Percentiles rank a stretch among this genome's conserved stretches.
phyloP scores from a whole-genome alignment of 2,329 filamentous ascomycete species.

The Colletotrichum falcatum region DNA sequence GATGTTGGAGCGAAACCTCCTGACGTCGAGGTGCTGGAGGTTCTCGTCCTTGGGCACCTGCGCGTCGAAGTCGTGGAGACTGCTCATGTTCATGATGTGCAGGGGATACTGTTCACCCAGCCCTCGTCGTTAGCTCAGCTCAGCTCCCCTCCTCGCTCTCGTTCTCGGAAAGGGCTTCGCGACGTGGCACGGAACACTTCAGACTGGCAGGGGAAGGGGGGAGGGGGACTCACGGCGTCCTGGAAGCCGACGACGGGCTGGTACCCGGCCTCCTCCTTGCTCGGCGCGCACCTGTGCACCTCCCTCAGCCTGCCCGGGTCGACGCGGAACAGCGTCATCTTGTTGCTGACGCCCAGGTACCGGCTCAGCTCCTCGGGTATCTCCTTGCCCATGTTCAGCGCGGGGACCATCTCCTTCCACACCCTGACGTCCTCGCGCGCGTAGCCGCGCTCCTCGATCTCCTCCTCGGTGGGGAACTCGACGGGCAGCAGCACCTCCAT shows the following conservation, averaged over 20 bases:
- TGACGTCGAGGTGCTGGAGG: constrained; percentile 66
- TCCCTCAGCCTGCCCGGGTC: constrained; percentile 68
- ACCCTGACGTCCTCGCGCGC: constrained; percentile 70
- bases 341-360: constrained; percentile 75
- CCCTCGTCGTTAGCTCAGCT: background rate
- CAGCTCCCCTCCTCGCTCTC: background rate
- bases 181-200: too few relatives aligned
- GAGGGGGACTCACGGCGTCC: constrained; percentile 69
- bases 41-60: constrained; percentile 64
- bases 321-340: constrained; percentile 76
- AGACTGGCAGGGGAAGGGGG: background rate
- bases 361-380: constrained; percentile 71
- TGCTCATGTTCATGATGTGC: constrained; percentile 74
- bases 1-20: constrained; percentile 79
- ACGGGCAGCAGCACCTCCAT: constrained; percentile 76
- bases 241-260: constrained; percentile 76
- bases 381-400: constrained; percentile 69
- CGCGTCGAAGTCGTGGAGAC: constrained; percentile 70
- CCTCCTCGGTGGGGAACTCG: constrained; percentile 66
- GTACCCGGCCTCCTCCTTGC: constrained; percentile 68
- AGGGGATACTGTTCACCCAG: constrained; percentile 69
- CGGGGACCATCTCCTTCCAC: constrained; percentile 69
- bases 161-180: background rate
- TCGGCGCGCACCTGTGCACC: constrained; percentile 71
- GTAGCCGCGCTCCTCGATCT: constrained; percentile 71